These are phyloP conservation scores for Cladophialophora exuberans DNA, from an alignment of 2,329 filamentous ascomycete species.

Conservation along the genomic window DNA sequence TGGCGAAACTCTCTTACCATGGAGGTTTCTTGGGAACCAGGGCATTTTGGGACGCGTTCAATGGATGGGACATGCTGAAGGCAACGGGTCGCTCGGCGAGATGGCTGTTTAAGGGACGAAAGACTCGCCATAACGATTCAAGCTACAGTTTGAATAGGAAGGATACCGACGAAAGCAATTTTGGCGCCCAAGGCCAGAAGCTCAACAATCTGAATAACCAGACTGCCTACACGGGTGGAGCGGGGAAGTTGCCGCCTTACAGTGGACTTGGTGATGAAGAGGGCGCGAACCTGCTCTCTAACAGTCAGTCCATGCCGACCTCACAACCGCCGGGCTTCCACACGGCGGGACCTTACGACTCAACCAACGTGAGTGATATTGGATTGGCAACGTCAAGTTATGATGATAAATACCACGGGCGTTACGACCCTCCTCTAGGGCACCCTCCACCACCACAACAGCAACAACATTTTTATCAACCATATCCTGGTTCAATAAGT, in stretches of 20 bases:
- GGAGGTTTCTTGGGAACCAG: slow-evolving; percentile 67
- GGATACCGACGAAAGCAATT: slow-evolving; percentile 16
- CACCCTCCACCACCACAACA: slow-evolving; percentile 2
- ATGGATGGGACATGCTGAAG: slow-evolving; percentile 82
- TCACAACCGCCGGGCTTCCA: slow-evolving; percentile 1
- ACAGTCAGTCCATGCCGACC: slow-evolving; percentile 25
- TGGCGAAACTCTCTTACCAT: slow-evolving; percentile 50
- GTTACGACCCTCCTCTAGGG: slow-evolving; percentile 1
- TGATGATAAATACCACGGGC: slow-evolving; percentile 22
- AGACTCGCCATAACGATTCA: slow-evolving; percentile 46
- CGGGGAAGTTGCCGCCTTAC: slow-evolving; percentile 14
- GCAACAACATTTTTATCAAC: slow-evolving; percentile 1
- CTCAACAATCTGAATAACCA: slow-evolving; percentile 12
- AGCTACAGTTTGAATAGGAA: slow-evolving; percentile 41
- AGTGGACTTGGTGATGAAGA: slow-evolving; percentile 37
- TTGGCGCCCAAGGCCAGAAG: slow-evolving; percentile 20
- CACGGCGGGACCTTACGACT: slow-evolving; percentile 4
- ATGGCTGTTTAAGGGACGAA: slow-evolving; percentile 78
- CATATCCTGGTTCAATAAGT: slow-evolving; percentile 6
- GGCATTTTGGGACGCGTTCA: slow-evolving; percentile 73
- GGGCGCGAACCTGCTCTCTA: slow-evolving; percentile 42
- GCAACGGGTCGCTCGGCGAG: slow-evolving; percentile 75
- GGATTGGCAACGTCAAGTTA: slow-evolving; percentile 26
- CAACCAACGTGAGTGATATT: slow-evolving; percentile 25
- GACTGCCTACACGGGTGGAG: slow-evolving; percentile 17